phyloP scores from a whole-genome alignment of 257 asterid species.

The Plantago major region DNA sequence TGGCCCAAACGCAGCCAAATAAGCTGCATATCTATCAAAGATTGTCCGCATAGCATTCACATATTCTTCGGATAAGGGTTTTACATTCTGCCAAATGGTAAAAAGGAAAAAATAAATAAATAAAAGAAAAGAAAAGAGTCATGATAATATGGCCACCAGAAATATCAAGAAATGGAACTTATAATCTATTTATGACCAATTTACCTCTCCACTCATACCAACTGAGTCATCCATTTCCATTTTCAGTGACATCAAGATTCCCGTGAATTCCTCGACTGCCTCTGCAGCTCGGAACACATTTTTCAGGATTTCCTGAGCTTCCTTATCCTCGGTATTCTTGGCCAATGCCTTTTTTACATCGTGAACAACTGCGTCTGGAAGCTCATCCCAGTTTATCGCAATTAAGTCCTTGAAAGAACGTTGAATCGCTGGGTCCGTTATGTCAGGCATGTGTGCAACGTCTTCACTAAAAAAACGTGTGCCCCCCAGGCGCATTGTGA shows the following conservation, averaged over 20 bases:
- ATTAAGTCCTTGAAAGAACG: conserved; percentile 80
- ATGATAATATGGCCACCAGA: conserved; percentile 22
- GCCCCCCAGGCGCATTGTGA: conserved; percentile 43
- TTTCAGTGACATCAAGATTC: conserved; percentile 64
- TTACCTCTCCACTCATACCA: conserved; percentile 93
- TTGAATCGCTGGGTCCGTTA: conserved; percentile 62
- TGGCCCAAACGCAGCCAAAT: conserved; percentile 80
- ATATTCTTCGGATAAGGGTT: conserved; percentile 71
- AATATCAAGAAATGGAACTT: conserved; percentile 3
- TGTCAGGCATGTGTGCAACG: conserved; percentile 52
- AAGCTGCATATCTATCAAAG: conserved; percentile 60
- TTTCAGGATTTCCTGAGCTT: conserved; percentile 66
- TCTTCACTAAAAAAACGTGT: conserved; percentile 65
- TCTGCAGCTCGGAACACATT: conserved; percentile 83
- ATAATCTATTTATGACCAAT: conserved; percentile 1
- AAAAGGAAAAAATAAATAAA: not conserved
- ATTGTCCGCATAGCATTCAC: conserved; percentile 58
- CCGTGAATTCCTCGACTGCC: conserved; percentile 88
- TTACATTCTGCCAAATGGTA: conserved; percentile 60
- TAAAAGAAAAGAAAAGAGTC: no score
- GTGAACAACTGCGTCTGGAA: conserved; percentile 55
- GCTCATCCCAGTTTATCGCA: conserved; percentile 78
- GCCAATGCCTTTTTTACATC: conserved; percentile 63
- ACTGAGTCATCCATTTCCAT: conserved; percentile 87
- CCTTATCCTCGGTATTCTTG: conserved; percentile 69